phyloP scores from a whole-genome alignment of 2,329 filamentous ascomycete species.

The Apiospora sp. region DNA sequence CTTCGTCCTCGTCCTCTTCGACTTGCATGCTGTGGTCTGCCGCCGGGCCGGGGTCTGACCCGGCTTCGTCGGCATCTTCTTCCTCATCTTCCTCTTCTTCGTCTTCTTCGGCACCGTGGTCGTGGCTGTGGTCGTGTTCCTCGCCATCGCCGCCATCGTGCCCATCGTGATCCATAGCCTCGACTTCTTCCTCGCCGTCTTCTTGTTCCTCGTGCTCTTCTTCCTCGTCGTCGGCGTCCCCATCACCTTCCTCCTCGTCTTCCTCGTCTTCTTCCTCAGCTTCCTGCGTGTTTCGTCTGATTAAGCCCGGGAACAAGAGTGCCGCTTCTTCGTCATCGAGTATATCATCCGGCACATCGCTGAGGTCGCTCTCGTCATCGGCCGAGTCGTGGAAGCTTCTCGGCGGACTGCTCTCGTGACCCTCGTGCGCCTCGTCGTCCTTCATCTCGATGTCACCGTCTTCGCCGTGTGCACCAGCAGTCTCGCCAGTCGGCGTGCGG shows the following conservation, averaged over 20 bases:
- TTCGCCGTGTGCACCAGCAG: constrained; percentile 38
- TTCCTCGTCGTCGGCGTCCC: constrained; percentile 33
- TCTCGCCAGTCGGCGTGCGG: constrained; percentile 46
- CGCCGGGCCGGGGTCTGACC: constrained; percentile 28
- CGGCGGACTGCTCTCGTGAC: constrained; percentile 56
- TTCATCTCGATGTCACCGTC: constrained; percentile 42
- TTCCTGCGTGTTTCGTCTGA: constrained; percentile 43
- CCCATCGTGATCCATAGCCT: constrained; percentile 28
- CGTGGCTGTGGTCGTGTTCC: background rate
- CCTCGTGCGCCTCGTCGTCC: constrained; percentile 29
- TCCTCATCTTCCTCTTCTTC: constrained; percentile 34
- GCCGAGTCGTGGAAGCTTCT: constrained; percentile 71
- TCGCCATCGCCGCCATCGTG: constrained; percentile 19
- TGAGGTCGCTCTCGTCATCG: constrained; percentile 75
- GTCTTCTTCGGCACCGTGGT: constrained; percentile 35
- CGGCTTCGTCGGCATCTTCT: constrained; percentile 27
- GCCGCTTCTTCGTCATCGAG: constrained; percentile 61
- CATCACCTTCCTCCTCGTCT: constrained; percentile 32
- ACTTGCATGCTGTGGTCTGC: constrained; percentile 33
- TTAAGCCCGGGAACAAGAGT: constrained; percentile 60
- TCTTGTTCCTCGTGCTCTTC: constrained; percentile 31
- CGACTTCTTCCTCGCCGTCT: constrained; percentile 30
- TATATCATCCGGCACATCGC: constrained; percentile 62
- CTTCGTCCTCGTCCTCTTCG: constrained; percentile 30
- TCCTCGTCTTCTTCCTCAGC: constrained; percentile 31